Percentiles rank a stretch among this genome's conserved stretches.
Conservation (phyloP, 129 eudicot genomes). For the carrot (Daucus carota) region DNA sequence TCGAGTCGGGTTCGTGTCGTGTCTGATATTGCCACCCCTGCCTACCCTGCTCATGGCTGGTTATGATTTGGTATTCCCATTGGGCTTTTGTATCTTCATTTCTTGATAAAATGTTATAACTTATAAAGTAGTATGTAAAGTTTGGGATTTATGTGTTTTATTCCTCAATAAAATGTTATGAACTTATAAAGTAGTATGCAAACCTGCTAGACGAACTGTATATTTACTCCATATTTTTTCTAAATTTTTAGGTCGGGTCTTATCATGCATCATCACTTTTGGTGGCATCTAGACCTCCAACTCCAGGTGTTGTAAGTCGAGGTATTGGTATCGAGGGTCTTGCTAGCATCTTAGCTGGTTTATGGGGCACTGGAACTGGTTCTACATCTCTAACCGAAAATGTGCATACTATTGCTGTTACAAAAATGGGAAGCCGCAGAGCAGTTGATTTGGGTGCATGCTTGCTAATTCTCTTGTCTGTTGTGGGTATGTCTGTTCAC, state of each 20-base stretch:
- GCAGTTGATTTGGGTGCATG: conserved; percentile 91
- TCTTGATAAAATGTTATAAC: background rate
- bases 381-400: conserved; percentile 88
- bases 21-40: too few species aligned
- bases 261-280: conserved; percentile 87
- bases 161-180: background rate
- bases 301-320: conserved; percentile 89
- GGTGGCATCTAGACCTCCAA: conserved; percentile 96
- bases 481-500: conserved; percentile 47
- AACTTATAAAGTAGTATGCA: background rate
- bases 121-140: background rate
- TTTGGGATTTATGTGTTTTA: too few species aligned
- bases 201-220: background rate
- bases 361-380: conserved; percentile 97
- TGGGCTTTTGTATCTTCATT: background rate
- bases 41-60: background rate
- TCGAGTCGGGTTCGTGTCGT: too few species aligned
- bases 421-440: conserved; percentile 96
- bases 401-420: conserved; percentile 95
- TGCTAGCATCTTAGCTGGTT: conserved; percentile 71
- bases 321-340: conserved; percentile 95
- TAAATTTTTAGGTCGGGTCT: conserved; percentile 54
- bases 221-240: background rate
- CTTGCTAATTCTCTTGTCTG: conserved; percentile 59
- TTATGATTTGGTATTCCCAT: background rate